phyloP scores from a whole-genome alignment of 441 rosid species.

The Hypseocharis bilobata region DNA sequence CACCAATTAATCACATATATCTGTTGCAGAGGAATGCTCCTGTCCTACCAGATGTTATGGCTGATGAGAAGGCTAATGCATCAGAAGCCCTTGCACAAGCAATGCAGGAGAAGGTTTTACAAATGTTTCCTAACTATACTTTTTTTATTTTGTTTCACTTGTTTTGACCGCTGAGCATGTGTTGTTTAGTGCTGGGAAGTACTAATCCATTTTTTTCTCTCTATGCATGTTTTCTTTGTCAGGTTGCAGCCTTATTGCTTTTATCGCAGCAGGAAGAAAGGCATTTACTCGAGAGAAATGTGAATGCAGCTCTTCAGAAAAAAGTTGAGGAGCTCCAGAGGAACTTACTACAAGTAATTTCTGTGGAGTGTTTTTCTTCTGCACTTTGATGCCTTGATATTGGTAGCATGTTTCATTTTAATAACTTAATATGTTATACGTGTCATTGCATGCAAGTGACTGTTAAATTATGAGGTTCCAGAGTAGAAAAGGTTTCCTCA shows the following conservation, averaged over 20 bases:
- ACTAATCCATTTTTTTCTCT: conserved; percentile 15
- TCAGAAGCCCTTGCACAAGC: conserved; percentile 71
- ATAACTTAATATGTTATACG: not conserved
- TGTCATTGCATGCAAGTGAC: not conserved
- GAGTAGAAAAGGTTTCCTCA: no score
- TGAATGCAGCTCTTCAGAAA: conserved; percentile 67
- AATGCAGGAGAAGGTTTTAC: conserved; percentile 74
- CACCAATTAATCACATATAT: conserved; percentile 12
- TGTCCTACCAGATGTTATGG: conserved; percentile 19
- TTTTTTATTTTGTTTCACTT: conserved; percentile 9
- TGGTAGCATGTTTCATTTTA: not conserved
- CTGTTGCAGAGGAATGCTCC: conserved; percentile 37
- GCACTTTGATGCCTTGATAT: not conserved
- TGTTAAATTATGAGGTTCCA: no score
- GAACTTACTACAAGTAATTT: conserved; percentile 68
- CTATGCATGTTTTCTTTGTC: conserved; percentile 21
- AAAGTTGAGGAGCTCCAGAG: conserved; percentile 83
- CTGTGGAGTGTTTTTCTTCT: not conserved
- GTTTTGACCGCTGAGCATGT: conserved; percentile 4
- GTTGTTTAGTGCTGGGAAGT: not conserved
- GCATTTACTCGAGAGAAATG: conserved; percentile 79
- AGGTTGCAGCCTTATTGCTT: conserved; percentile 78
- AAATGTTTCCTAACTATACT: not conserved
- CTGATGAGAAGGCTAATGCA: conserved; percentile 33
- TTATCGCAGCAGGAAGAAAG: conserved; percentile 94